A percentile compares a stretch with the other conserved stretches of the same genome.
Conservation (phyloP, 2,329 filamentous ascomycete genomes). For the Plenodomus lindquistii region DNA sequence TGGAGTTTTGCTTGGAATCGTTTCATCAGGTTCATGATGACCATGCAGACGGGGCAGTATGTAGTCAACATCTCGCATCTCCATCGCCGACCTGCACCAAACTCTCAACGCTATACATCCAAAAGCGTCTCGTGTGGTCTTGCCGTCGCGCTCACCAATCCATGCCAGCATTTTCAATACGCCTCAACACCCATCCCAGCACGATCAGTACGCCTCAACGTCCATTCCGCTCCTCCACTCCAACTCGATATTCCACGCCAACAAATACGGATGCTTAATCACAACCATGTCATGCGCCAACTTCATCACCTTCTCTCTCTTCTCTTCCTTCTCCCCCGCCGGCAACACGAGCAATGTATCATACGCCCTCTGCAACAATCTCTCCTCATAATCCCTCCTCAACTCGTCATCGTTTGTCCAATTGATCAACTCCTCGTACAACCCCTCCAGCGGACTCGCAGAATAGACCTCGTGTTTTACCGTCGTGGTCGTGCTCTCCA, state of each 20-base stretch:
- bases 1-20: background rate
- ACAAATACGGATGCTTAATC: slow-evolving; percentile 85
- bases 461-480: slow-evolving; percentile 84
- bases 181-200: no score
- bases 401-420: slow-evolving; percentile 88
- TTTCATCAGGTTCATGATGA: no score
- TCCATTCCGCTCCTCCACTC: slow-evolving; percentile 71
- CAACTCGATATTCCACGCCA: slow-evolving; percentile 89
- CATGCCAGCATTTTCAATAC: background rate
- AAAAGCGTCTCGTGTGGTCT: no score
- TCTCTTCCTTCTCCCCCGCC: slow-evolving; percentile 67
- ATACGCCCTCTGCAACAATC: slow-evolving; percentile 78
- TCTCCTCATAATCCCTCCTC: slow-evolving; percentile 86
- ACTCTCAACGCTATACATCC: no score
- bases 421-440: slow-evolving; percentile 84
- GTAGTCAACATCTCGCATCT: background rate
- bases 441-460: slow-evolving; percentile 74
- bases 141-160: no score
- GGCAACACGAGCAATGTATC: slow-evolving; percentile 74
- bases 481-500: slow-evolving; percentile 81
- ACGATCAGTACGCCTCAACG: slow-evolving; percentile 29
- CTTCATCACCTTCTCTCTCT: slow-evolving; percentile 73
- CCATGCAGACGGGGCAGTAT: no score
- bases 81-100: no score
- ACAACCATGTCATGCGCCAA: slow-evolving; percentile 92